phyloP scores from a whole-genome alignment of 495 filamentous ascomycete species.

The Xylaria castorea region DNA sequence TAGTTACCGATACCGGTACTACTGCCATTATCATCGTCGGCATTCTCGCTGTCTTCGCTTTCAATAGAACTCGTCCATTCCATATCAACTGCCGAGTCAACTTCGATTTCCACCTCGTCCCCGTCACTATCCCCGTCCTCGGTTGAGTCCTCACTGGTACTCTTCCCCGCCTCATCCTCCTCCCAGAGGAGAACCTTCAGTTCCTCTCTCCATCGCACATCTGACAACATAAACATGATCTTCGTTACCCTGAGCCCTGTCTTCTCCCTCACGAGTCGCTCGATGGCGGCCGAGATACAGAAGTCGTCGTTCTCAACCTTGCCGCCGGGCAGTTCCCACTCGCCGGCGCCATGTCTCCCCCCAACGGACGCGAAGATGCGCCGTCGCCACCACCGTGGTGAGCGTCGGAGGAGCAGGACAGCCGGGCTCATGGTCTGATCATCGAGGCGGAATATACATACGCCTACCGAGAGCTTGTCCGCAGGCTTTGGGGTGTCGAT shows the following conservation, averaged over 20 bases:
- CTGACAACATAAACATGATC: constrained; percentile 35
- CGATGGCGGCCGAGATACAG: constrained; percentile 37
- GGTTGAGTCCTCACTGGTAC: not conserved
- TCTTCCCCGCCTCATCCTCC: constrained; percentile 4
- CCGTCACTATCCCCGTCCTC: not conserved
- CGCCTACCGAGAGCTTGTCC: constrained; percentile 37
- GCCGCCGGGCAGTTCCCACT: constrained; percentile 40
- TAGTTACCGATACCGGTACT: not conserved
- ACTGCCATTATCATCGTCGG: not conserved
- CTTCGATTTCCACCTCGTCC: not conserved
- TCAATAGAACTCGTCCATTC: not conserved
- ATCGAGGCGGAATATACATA: constrained; percentile 40
- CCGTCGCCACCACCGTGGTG: constrained; percentile 15
- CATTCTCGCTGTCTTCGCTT: not conserved
- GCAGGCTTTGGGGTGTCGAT: not conserved
- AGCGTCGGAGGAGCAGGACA: constrained; percentile 34
- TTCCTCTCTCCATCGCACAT: constrained; percentile 31
- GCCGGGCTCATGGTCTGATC: constrained; percentile 31
- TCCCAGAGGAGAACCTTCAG: constrained; percentile 35
- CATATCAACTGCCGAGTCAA: not conserved
- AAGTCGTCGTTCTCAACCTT: constrained; percentile 36
- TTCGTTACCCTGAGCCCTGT: constrained; percentile 33
- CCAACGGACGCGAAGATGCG: not conserved
- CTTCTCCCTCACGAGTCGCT: constrained; percentile 33
- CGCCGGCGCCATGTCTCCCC: not conserved